Evolutionary conservation across 2,329 filamentous ascomycete species (phyloP), one percentile per base, ranked within the genome.

Genomic region (Ambrosiella cleistominuta): DNA sequence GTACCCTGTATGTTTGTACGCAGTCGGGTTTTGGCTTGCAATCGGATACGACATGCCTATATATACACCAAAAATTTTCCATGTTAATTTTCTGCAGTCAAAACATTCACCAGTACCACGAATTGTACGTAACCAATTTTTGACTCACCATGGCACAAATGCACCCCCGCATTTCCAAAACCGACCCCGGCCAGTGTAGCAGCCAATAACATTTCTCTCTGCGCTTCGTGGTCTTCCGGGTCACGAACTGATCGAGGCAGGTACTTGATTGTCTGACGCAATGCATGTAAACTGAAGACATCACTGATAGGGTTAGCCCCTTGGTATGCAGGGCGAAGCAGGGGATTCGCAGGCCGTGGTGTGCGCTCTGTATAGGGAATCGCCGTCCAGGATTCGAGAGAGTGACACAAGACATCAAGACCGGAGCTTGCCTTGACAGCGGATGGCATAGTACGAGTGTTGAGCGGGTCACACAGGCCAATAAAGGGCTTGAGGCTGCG

Each of bases 231-330:
- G 68, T 98, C 93, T 39, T 95, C 89, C 0, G 91, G 89, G 65
- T 97, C 86, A 60, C 78, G 82, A 2, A 95, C 86, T 0, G 89
- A 85, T 58, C 91, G 81, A 0, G 91, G 93, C 0, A 98, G 82
- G 66, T 96, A 98, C 71, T 95, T 90, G 63, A 96, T 82, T 0
- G 90, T 95, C 64, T 80, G 80, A 37, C 80, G 78, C 5, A 98
- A 78, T 0, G 93, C 90, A 64, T 87, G 84, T 17, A 98, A 76
- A 2, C 88, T 94, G 74, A 98, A 98, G 63, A 98, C 91, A 68
- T 98, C 93, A 49, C 87, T 94, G 65, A 98, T 98, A 1, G 93
- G 93, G 68, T 98, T 98, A 6, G 93, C 89, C 45, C 93, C 93
- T 70, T 98, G 93, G 68, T 98, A 98, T 0, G 93, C 90, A 0